Conservation (phyloP, 2,329 filamentous ascomycete genomes). For the Polytolypa hystricis region DNA sequence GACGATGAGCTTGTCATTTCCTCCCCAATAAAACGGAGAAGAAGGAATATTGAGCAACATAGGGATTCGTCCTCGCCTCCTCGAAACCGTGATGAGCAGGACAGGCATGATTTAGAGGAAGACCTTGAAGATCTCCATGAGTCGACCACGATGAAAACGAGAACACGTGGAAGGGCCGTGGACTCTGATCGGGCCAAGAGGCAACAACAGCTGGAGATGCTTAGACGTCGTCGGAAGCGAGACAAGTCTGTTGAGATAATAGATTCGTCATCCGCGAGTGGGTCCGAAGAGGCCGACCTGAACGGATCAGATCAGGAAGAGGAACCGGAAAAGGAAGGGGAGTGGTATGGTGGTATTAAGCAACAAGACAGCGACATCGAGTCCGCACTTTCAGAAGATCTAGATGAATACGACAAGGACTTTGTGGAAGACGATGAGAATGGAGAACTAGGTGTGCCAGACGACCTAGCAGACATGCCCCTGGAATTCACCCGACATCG, state of each 20-base stretch:
- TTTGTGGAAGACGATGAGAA: constrained; percentile 56
- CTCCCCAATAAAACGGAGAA: constrained; percentile 5
- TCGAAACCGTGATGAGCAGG: constrained; percentile 18
- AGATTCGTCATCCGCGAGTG: constrained; percentile 14
- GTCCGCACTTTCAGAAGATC: constrained; percentile 27
- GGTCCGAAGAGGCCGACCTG: constrained; percentile 10
- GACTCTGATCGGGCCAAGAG: constrained; percentile 29
- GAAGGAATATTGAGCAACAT: not conserved
- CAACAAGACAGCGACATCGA: constrained; percentile 22
- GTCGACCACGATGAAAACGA: constrained; percentile 28
- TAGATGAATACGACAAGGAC: constrained; percentile 48
- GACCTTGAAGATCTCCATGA: constrained; percentile 36
- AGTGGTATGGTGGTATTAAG: constrained; percentile 12
- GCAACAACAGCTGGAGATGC: constrained; percentile 31
- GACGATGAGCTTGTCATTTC: constrained; percentile 24
- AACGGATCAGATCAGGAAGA: constrained; percentile 1
- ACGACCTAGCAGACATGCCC: constrained; percentile 45
- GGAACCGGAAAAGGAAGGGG: constrained; percentile 8
- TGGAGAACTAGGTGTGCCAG: constrained; percentile 45
- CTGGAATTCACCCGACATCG: constrained; percentile 57
- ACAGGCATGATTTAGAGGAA: constrained; percentile 33
- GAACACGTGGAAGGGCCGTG: constrained; percentile 31
- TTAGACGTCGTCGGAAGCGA: constrained; percentile 34
- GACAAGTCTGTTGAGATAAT: constrained; percentile 15
- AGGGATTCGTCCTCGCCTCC: constrained; percentile 16